Conservation (phyloP, 73 alveolate species). For the Paramecium sexaurelia region DNA sequence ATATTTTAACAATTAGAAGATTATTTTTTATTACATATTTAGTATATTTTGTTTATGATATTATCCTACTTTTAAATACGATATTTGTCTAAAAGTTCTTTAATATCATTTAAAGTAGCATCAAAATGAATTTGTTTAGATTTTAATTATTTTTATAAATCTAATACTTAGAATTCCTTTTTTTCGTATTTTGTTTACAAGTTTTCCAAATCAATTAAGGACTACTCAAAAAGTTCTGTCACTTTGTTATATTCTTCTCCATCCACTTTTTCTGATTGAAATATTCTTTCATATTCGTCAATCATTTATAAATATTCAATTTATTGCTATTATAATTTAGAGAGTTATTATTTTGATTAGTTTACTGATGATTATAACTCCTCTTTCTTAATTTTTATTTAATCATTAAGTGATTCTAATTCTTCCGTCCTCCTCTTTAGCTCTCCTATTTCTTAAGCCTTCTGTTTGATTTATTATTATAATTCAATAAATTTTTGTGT, state of each 20-base stretch:
- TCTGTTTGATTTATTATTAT: neutral
- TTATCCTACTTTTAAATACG: neutral
- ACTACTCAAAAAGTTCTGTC: neutral
- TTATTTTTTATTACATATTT: neutral
- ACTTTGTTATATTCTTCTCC: neutral
- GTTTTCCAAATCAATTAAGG: neutral
- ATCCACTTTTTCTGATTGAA: neutral
- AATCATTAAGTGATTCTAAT: neutral
- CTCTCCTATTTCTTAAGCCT: neutral
- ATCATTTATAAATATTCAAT: slow-evolving; percentile 10
- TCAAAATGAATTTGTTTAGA: neutral
- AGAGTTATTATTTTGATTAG: neutral
- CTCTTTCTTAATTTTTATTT: neutral
- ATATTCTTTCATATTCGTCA: neutral
- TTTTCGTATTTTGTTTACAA: neutral
- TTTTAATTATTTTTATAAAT: neutral
- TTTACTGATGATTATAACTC: neutral
- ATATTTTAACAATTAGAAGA: neutral
- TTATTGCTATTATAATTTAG: neutral
- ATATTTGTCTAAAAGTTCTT: neutral
- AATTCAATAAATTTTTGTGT: neutral
- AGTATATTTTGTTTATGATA: neutral
- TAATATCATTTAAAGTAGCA: neutral
- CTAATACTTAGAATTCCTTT: neutral
- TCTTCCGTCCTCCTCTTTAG: neutral